Base-by-base conservation (phyloP, 306 rosid genomes). In the Rosa rugosa region DNA sequence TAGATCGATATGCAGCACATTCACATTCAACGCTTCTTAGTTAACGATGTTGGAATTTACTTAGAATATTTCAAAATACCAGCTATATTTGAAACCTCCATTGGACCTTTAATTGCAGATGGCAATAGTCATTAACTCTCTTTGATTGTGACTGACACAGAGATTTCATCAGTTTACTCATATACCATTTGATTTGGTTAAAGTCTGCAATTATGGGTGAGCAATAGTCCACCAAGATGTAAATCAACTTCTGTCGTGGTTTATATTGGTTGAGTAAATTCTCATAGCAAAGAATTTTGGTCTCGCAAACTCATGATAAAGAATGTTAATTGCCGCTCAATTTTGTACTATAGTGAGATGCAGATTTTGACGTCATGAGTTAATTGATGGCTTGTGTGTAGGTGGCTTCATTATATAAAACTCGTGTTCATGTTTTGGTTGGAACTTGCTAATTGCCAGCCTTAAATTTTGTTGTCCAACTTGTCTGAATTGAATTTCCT, bases 211-310 rank as follows among this genome's bases (percentile, higher is more conserved):
- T 27, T 27, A 27, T 27, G 31, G 31, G 18, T 46, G 46, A 72
- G 12, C 74, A 18, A 0, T 5, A 54, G 66, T 75, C 31, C 34
- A 27, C 44, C 5, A 25, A 66, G 44, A 54, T 66, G 60, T 40
- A 18, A 59, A 73, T 57, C 40, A 11, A 72, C 51, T 74, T 60
- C 51, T 46, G 31, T 41, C 44, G 11, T 44, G 79, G 77, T 50
- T 14, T 74, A 57, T 83, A 49, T 74, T 11, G 0, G 12, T 79
- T 1, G 66, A 64, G n/a, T 53, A 59, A 34, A 41, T 27, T 83
- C 4, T 69, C 25, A 11, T 59, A 17, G 47, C 44, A 65, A 27
- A 69, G 67, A 59, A 34, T 11, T 18, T 41, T 51, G 18, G 34
- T 1, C 6, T 4, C 0, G 17, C 20, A 51, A 16, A 51, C 7